phyloP scores from a whole-genome alignment of 768 basidiomycete genomes.

The Cystofilobasidium ferigula region DNA sequence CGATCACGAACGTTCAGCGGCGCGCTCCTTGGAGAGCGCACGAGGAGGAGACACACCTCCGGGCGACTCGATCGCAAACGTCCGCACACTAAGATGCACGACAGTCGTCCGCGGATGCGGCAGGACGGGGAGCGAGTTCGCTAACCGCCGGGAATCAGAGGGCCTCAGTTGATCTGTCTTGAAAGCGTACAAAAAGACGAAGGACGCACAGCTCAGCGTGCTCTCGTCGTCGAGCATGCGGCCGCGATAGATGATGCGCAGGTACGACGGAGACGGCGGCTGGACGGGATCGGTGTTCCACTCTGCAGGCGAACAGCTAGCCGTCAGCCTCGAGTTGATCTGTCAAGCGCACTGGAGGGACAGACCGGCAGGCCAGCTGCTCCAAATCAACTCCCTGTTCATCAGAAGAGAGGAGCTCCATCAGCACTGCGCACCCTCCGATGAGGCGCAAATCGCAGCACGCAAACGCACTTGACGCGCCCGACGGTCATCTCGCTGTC shows the following conservation, averaged over 20 bases:
- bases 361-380: constrained; percentile 18
- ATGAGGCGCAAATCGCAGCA: neutral
- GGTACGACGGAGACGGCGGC: constrained; percentile 15
- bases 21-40: neutral
- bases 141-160: neutral
- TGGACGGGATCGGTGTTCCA: constrained; percentile 13
- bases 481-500: constrained; percentile 8
- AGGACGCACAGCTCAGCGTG: constrained; percentile 14
- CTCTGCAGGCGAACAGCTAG: neutral
- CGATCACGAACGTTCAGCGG: neutral
- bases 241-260: constrained; percentile 20
- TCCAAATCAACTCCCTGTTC: constrained; percentile 14
- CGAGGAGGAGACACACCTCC: neutral
- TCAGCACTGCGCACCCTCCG: too few relatives aligned
- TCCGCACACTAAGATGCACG: constrained; percentile 17
- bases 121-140: neutral
- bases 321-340: neutral
- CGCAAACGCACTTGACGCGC: constrained; percentile 13
- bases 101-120: constrained; percentile 1
- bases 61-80: neutral
- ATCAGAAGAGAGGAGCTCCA: neutral
- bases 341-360: neutral
- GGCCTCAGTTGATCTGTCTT: too few relatives aligned
- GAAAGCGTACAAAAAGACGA: neutral
- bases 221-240: constrained; percentile 23